These are phyloP conservation scores for Cryptococcus hybrid DNA, from an alignment of 1,284 basidiomycete species.

Conservation along the genomic window DNA sequence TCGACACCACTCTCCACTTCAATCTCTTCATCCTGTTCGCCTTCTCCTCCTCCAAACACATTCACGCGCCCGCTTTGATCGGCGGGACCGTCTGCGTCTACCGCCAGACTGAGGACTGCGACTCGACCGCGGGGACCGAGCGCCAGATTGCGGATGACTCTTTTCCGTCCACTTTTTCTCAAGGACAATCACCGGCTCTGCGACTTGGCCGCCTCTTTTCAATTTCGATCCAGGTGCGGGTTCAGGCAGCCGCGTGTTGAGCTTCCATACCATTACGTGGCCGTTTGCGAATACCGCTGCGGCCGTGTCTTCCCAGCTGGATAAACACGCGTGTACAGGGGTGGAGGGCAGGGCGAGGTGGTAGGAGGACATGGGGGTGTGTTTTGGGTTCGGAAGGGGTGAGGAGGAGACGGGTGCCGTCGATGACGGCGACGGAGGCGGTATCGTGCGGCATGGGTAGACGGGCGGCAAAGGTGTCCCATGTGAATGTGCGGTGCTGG, in stretches of 20 bases:
- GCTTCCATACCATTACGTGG: constrained; percentile 63
- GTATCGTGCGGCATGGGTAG: constrained; percentile 70
- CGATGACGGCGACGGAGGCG: constrained; percentile 85
- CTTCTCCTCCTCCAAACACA: not conserved
- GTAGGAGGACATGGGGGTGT: constrained; percentile 86
- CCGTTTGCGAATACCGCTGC: constrained; percentile 61
- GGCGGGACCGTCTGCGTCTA: not conserved
- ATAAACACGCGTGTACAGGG: constrained; percentile 69
- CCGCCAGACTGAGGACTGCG: constrained; percentile 20
- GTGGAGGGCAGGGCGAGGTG: constrained; percentile 58
- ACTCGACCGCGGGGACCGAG: constrained; percentile 27
- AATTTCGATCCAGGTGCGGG: constrained; percentile 21
- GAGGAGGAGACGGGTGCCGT: constrained; percentile 80
- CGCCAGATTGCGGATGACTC: constrained; percentile 34
- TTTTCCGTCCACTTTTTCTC: constrained; percentile 29
- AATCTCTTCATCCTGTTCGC: constrained; percentile 9
- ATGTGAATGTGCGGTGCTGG: constrained; percentile 63
- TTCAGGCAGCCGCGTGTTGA: constrained; percentile 58
- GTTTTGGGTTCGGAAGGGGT: constrained; percentile 88
- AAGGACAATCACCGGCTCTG: constrained; percentile 58
- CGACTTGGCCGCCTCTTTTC: constrained; percentile 60
- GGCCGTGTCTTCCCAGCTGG: constrained; percentile 60
- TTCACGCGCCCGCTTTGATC: constrained; percentile 3
- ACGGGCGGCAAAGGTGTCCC: constrained; percentile 70
- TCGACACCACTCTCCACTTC: constrained; percentile 19